Evolutionary conservation across 2,329 filamentous ascomycete genomes (phyloP), one percentile per base, ranked within the genome.

Genomic region (Moelleriella libera): DNA sequence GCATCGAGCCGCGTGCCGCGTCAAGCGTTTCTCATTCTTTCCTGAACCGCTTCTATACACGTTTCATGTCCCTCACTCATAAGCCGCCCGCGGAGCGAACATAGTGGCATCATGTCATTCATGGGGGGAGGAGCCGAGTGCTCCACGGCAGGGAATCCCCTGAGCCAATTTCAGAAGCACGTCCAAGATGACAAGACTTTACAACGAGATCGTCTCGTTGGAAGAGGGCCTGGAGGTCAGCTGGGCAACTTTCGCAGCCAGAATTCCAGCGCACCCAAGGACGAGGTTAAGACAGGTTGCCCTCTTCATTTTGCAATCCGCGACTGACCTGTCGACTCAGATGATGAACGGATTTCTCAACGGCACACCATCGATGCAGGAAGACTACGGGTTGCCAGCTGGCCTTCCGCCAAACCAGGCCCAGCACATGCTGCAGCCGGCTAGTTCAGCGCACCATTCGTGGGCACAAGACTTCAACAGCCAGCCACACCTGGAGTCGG

Each of bases 91-190:
- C 32, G 2, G 12, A 12, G 32, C 32, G 12, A 8, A 37, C 32
- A 32, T 10, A 29, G 41, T 12, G 30, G 44, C 48, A 71, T 52
- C 55, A 97, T 98, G 90, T 96, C 90, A 48, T 97, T 98, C 66
- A 77, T 97, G 59, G 86, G 21, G 21, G 21, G 88, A 68, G 87
- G 90, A 57, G 85, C 90, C 57, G 92, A 97, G 71, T 98, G 92
- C 75, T 97, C 90, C 48, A 94, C 92, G 52, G 88, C 86, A 54
- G 88, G 84, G 60, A 98, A 98, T 67, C 92, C 94, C 49, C 81
- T 98, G 59, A 90, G 87, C 63, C 92, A 97, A 72, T 94, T 98
- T 65, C 88, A 89, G 54, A 98, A 98, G 68, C 89, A 96, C 66
- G 87, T 92, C 49, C 86, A 94, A 62, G 88, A 94, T 75, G 92